Percentiles rank a stretch among this genome's conserved stretches.
Evolutionary conservation across 306 rosid species (phyloP).

Genomic region (Sechiopsis laciniata): DNA sequence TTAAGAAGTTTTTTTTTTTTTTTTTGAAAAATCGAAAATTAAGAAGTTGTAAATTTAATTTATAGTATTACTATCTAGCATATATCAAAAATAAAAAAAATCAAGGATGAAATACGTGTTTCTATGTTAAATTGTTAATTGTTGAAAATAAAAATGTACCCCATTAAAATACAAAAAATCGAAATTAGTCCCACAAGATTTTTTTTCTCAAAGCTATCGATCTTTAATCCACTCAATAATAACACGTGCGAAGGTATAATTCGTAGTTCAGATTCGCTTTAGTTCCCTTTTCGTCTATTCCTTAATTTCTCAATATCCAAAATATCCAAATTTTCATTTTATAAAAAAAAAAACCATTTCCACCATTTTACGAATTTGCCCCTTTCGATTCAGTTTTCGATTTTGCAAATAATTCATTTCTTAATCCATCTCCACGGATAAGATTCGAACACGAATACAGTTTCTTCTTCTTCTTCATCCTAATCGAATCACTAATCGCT

Average conservation of each 20-base stretch:
- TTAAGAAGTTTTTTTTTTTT: too few relatives aligned
- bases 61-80: too few relatives aligned
- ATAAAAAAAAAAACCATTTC: too few relatives aligned
- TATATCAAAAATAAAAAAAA: too few relatives aligned
- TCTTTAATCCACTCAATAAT: constrained; percentile 3
- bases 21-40: too few relatives aligned
- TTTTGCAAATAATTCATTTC: constrained; percentile 6
- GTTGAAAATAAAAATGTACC: too few relatives aligned
- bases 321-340: background rate
- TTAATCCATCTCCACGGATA: constrained; percentile 11
- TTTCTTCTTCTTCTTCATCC: background rate
- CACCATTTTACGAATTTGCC: constrained; percentile 8
- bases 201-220: background rate
- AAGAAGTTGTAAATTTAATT: too few relatives aligned
- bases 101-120: too few relatives aligned
- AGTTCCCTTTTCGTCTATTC: background rate
- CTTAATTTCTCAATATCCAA: background rate
- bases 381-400: background rate
- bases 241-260: constrained; percentile 22
- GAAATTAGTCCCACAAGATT: constrained; percentile 3
- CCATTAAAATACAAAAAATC: background rate
- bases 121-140: too few relatives aligned
- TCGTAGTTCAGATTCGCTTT: constrained; percentile 16
- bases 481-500: background rate
- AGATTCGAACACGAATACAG: background rate